phyloP scores from a whole-genome alignment of 495 filamentous ascomycete species.

The Beverwykella pulmonaria region DNA sequence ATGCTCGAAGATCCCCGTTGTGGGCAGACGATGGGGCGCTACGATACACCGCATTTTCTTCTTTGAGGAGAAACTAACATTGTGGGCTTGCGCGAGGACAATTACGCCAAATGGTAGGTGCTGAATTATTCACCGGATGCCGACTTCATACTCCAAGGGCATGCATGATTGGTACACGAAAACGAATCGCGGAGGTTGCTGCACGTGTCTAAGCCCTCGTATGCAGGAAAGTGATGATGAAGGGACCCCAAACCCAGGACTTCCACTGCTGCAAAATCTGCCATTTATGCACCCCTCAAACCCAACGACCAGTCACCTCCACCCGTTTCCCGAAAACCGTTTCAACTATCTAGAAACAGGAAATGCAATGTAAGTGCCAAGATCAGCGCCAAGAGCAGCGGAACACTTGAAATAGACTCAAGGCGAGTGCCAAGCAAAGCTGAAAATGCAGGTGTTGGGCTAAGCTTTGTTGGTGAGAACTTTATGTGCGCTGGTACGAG shows the following conservation, averaged over 20 bases:
- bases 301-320: neutral
- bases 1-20: neutral
- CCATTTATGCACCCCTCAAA: neutral
- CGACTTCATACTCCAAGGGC: too few species aligned
- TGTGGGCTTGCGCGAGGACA: too few species aligned
- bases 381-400: neutral
- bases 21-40: too few species aligned
- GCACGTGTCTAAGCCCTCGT: too few species aligned
- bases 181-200: too few species aligned
- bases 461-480: neutral
- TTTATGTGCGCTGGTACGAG: neutral
- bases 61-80: too few species aligned
- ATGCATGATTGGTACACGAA: too few species aligned
- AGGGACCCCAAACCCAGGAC: neutral
- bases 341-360: neutral
- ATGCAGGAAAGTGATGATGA: too few species aligned
- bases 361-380: conserved; percentile 7
- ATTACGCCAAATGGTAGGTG: too few species aligned
- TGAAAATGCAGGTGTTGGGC: neutral
- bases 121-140: too few species aligned
- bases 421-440: neutral
- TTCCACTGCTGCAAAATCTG: neutral
- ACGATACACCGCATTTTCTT: too few species aligned
- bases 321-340: neutral
- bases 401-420: neutral